These are phyloP conservation scores for Kodamaea laetipori DNA, from an alignment of 805 yeast species.

Conservation along the genomic window DNA sequence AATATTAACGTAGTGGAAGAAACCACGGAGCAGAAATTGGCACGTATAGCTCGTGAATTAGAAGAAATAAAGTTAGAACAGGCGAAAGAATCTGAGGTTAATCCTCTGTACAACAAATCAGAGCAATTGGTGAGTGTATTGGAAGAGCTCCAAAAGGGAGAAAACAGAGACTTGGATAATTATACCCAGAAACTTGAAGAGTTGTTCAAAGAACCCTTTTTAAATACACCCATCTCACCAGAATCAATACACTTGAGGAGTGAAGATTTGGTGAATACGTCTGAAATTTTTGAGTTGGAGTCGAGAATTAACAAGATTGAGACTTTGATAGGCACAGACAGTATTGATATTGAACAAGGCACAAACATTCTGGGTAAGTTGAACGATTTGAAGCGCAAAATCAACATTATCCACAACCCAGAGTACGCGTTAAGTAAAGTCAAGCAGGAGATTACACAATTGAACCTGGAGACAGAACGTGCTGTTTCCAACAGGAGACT, in stretches of 20 bases:
- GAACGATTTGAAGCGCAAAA: conserved; percentile 35
- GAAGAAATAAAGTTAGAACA: conserved; percentile 32
- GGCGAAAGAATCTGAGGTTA: not conserved
- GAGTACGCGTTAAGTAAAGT: conserved; percentile 29
- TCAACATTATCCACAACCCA: conserved; percentile 38
- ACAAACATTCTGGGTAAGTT: conserved; percentile 28
- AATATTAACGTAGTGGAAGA: conserved; percentile 29
- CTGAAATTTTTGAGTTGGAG: conserved; percentile 27
- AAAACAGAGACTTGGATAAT: not conserved
- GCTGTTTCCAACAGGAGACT: conserved; percentile 19
- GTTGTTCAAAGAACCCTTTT: conserved; percentile 7
- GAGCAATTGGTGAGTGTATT: conserved; percentile 1
- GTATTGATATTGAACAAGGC: conserved; percentile 7
- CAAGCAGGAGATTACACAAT: conserved; percentile 25
- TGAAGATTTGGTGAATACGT: conserved; percentile 4
- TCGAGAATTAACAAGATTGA: conserved; percentile 27
- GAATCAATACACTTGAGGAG: conserved; percentile 1
- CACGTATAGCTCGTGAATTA: conserved; percentile 41
- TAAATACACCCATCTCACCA: conserved; percentile 1
- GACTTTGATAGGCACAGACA: conserved; percentile 22
- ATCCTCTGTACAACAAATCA: not conserved
- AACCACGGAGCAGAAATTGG: conserved; percentile 39
- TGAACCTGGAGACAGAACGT: conserved; percentile 30
- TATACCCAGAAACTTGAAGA: conserved; percentile 3
- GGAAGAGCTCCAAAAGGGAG: conserved; percentile 8